phyloP scores from a whole-genome alignment of 352 stramenopile species.

The Plasmopara halstedii region DNA sequence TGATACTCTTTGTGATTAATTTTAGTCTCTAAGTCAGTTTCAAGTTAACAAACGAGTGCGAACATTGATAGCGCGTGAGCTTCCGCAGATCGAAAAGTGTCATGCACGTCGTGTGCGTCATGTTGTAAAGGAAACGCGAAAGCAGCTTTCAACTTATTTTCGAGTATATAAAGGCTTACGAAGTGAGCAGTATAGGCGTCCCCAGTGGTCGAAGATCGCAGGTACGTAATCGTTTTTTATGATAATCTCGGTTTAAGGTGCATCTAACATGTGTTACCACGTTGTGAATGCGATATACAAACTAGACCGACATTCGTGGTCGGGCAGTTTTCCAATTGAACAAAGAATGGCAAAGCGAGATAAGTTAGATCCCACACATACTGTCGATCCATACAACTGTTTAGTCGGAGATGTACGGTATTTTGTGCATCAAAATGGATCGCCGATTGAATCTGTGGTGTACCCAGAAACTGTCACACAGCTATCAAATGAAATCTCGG shows the following conservation, averaged over 20 bases:
- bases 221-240: constrained; percentile 12
- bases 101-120: constrained; percentile 31
- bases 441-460: constrained; percentile 11
- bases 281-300: not conserved
- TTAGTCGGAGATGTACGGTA: constrained; percentile 37
- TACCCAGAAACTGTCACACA: constrained; percentile 52
- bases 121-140: constrained; percentile 26
- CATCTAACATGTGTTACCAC: not conserved
- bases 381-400: constrained; percentile 18
- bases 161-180: constrained; percentile 14
- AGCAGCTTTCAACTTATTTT: constrained; percentile 22
- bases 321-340: constrained; percentile 25
- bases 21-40: constrained; percentile 17
- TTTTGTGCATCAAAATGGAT: constrained; percentile 16
- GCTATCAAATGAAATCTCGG: constrained; percentile 34
- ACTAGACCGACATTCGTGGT: constrained; percentile 20
- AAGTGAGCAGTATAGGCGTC: constrained; percentile 16
- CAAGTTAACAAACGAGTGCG: constrained; percentile 26
- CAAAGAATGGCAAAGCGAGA: constrained; percentile 22
- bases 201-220: constrained; percentile 26
- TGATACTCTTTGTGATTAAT: not conserved
- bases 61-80: constrained; percentile 21
- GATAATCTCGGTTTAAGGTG: not conserved
- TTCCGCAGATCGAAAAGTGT: constrained; percentile 30
- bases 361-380: constrained; percentile 9